Percentiles rank a stretch among this genome's conserved stretches.
These are phyloP conservation scores for Spergularia bocconei DNA, from an alignment of 148 eudicot species.

Conservation along the genomic window DNA sequence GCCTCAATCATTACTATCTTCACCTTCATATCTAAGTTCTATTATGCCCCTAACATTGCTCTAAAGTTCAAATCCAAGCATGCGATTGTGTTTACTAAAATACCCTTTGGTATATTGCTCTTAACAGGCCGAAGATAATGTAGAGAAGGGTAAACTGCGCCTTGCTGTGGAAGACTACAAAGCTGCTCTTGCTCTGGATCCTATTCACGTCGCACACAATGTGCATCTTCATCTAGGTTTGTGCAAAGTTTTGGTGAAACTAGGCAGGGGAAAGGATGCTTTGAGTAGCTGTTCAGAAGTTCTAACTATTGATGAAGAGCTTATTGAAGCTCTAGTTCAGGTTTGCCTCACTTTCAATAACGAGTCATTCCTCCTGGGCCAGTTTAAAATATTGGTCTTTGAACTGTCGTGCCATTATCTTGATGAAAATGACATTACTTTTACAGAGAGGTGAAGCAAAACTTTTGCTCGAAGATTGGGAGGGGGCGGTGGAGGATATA, in stretches of 20 bases:
- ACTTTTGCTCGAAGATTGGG: slow-evolving; percentile 81
- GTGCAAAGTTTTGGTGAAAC: slow-evolving; percentile 81
- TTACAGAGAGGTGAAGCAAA: slow-evolving; percentile 92
- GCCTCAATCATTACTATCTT: not conserved
- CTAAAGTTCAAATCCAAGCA: not conserved
- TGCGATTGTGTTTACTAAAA: not conserved
- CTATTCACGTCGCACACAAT: slow-evolving; percentile 73
- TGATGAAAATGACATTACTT: slow-evolving; percentile 21
- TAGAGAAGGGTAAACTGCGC: slow-evolving; percentile 78
- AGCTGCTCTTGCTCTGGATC: slow-evolving; percentile 85
- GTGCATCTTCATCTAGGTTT: slow-evolving; percentile 90
- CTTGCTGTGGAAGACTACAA: slow-evolving; percentile 84
- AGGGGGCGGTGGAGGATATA: slow-evolving; percentile 88
- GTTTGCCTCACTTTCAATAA: slow-evolving; percentile 28
- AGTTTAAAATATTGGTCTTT: not conserved
- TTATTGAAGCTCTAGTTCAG: slow-evolving; percentile 78
- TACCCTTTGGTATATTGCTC: not conserved
- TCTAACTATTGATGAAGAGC: slow-evolving; percentile 74
- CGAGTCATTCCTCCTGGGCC: not conserved
- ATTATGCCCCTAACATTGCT: not conserved
- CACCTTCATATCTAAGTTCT: not conserved
- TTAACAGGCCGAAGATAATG: slow-evolving; percentile 74
- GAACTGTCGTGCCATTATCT: not conserved
- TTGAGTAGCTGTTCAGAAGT: slow-evolving; percentile 67
- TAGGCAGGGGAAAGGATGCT: slow-evolving; percentile 92